These are phyloP conservation scores for Globisporangium viniferum DNA, from an alignment of 352 stramenopile genomes.

Conservation along the genomic window DNA sequence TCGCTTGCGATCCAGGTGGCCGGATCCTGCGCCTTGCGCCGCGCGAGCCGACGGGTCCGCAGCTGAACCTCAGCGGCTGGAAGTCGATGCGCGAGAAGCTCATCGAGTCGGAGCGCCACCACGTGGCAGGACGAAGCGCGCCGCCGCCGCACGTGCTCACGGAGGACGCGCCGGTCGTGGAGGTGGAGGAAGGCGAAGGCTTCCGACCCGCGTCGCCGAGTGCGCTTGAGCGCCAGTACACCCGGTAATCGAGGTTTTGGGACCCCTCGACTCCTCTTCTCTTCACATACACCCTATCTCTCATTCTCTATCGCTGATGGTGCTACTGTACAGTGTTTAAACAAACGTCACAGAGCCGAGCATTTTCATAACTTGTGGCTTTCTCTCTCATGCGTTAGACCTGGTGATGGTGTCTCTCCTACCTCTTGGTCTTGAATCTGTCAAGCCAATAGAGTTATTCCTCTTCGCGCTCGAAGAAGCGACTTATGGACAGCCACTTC, in stretches of 20 bases:
- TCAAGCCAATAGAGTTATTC: too few species aligned
- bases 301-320: too few species aligned
- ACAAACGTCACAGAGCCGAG: background rate
- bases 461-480: too few species aligned
- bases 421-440: too few species aligned
- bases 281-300: too few species aligned
- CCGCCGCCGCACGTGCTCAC: constrained; percentile 15
- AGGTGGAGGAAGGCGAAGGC: constrained; percentile 24
- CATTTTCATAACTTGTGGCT: background rate
- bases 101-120: constrained; percentile 38
- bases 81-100: constrained; percentile 56
- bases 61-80: constrained; percentile 46
- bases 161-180: constrained; percentile 10
- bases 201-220: constrained; percentile 24
- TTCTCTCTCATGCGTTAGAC: too few species aligned
- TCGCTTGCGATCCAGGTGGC: background rate
- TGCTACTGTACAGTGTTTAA: too few species aligned
- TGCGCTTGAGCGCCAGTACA: constrained; percentile 7
- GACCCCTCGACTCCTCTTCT: background rate
- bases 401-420: too few species aligned
- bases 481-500: too few species aligned
- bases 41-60: constrained; percentile 25
- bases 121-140: constrained; percentile 15
- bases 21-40: background rate
- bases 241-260: background rate